A percentile compares a stretch with the other conserved stretches of the same genome.
phyloP scores from a whole-genome alignment of 108 stramenopile genomes.

The Pseudonitzschia pungens region DNA sequence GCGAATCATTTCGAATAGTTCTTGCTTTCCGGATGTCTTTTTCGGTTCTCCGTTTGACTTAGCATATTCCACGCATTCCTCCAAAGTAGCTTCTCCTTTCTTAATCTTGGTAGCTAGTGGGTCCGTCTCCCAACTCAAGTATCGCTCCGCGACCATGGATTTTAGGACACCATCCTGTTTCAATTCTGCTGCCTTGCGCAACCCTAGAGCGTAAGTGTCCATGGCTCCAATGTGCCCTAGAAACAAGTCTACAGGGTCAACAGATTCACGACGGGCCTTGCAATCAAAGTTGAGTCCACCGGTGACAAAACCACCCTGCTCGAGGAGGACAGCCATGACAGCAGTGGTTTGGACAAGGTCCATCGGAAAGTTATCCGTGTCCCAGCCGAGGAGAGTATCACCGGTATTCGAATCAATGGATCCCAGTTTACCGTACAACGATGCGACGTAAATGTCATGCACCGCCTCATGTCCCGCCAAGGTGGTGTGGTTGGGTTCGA shows the following conservation, averaged over 20 bases:
- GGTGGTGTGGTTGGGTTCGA: slow-evolving; percentile 75
- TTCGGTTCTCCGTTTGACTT: slow-evolving; percentile 47
- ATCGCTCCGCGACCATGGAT: slow-evolving; percentile 48
- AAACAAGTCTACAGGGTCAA: slow-evolving; percentile 61
- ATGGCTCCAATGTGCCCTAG: slow-evolving; percentile 68
- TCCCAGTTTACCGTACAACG: slow-evolving; percentile 58
- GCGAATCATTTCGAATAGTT: slow-evolving; percentile 58
- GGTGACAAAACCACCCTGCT: slow-evolving; percentile 53
- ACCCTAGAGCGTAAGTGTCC: slow-evolving; percentile 64
- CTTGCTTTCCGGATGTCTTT: slow-evolving; percentile 56
- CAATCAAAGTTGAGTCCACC: slow-evolving; percentile 77
- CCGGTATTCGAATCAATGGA: slow-evolving; percentile 72
- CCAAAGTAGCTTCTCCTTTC: slow-evolving; percentile 48
- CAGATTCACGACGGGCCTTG: slow-evolving; percentile 67
- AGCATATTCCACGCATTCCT: slow-evolving; percentile 50
- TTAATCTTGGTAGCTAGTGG: slow-evolving; percentile 50
- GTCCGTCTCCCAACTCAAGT: slow-evolving; percentile 43
- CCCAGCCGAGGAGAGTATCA: slow-evolving; percentile 64
- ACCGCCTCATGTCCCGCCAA: slow-evolving; percentile 66
- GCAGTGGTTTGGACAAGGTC: slow-evolving; percentile 52
- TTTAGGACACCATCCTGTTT: slow-evolving; percentile 41
- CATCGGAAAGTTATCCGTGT: slow-evolving; percentile 66
- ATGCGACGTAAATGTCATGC: slow-evolving; percentile 58
- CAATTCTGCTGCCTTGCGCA: slow-evolving; percentile 61
- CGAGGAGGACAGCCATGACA: slow-evolving; percentile 50